Base-by-base conservation (phyloP, 257 asterid genomes). In the Petunia secreta region DNA sequence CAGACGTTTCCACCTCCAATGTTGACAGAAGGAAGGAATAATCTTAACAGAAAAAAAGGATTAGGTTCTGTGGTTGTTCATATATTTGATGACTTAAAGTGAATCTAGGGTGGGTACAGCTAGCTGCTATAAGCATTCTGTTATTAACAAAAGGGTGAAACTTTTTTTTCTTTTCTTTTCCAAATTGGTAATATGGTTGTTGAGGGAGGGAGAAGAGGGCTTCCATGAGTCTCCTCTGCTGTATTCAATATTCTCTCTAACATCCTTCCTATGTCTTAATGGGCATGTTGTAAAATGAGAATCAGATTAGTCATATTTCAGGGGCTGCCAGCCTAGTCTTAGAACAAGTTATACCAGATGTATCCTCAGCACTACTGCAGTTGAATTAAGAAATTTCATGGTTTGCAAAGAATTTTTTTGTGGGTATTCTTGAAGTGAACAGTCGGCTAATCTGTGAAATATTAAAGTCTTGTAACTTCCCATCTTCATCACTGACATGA, bases 1-100 rank as follows among this genome's bases (percentile, higher is more conserved):
- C 48, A 37, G 71, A 71, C 44, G 48, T 71, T 71, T 71, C 77
- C 44, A 48, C 44, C 43, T 25, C 77, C 39, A 71, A 48, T 71
- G 13, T 39, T 46, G 77, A 25, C 43, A 38, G 40, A 69, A 69
- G 3, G 10, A 43, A 69, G 10, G 41, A 52, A 25, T 4, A 71
- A 48, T 71, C 6, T 39, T 46, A 59, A 25, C 43, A 38, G 40
- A 69, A 69, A 6, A 25, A 43, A 69, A 25, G 41, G 10, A 25
- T 4, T 46, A 48, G 59, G 59, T 46, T 69, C 43, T 46, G 57
- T 44, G 59, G 77, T 48, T 48, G 25, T 48, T 34, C 25, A 44
- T 10, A 48, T 48, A 10, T 43, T 25, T 71, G 77, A 71, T 25
- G 60, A 11, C 34, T 34, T 46, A 54, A 16, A 59, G 38, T 7